phyloP scores from a whole-genome alignment of 495 filamentous ascomycete genomes.

The Xylaria telfairii region DNA sequence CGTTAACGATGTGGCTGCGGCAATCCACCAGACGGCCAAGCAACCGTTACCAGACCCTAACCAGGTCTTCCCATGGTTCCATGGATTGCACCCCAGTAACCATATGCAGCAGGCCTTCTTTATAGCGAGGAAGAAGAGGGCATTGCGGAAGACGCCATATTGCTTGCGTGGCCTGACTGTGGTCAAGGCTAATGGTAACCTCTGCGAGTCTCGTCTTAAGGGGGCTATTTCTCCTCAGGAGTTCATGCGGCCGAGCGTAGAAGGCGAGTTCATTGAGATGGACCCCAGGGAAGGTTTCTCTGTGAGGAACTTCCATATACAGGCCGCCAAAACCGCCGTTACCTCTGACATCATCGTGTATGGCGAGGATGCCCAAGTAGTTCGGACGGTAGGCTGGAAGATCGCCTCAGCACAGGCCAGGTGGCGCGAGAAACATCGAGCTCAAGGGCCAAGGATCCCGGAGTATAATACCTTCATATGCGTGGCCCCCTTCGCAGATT shows the following conservation, averaged over 20 bases:
- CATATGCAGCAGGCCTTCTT: constrained; percentile 90
- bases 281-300: constrained; percentile 86
- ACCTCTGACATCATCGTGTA: constrained; percentile 94
- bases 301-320: constrained; percentile 95
- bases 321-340: constrained; percentile 85
- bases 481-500: constrained; percentile 68
- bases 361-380: constrained; percentile 69
- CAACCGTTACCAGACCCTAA: constrained; percentile 84
- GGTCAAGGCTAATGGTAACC: constrained; percentile 86
- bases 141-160: constrained; percentile 72
- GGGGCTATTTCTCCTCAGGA: constrained; percentile 84
- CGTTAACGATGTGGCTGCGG: constrained; percentile 68
- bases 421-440: constrained; percentile 70
- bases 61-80: constrained; percentile 94
- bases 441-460: constrained; percentile 60
- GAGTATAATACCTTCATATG: constrained; percentile 84
- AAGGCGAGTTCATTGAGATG: constrained; percentile 69
- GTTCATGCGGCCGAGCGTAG: constrained; percentile 59
- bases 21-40: constrained; percentile 73
- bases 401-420: constrained; percentile 76
- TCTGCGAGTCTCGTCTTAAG: constrained; percentile 77
- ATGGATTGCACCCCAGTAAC: constrained; percentile 91
- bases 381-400: constrained; percentile 70
- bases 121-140: constrained; percentile 72
- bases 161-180: constrained; percentile 84